Evolutionary conservation across 352 stramenopile genomes (phyloP), one percentile per base, ranked within the genome.

Genomic region (Blastocystis sp.): DNA sequence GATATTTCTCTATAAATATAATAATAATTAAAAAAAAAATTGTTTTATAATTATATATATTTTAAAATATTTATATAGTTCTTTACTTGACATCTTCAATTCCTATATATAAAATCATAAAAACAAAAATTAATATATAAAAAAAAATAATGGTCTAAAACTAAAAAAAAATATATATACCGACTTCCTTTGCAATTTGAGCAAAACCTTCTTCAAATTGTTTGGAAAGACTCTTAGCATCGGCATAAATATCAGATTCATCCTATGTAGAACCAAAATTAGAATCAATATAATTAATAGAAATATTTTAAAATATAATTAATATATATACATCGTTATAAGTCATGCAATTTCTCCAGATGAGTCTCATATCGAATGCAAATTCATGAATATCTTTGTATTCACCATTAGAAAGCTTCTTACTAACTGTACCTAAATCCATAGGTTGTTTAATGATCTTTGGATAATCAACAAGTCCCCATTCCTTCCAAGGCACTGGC

Each of bases 161-260:
- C n/a, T n/a, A n/a, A n/a, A n/a, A n/a, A n/a, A n/a, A n/a, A n/a
- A n/a, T n/a, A n/a, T n/a, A n/a, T n/a, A n/a, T n/a, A n/a, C n/a
- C n/a, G n/a, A n/a, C n/a, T n/a, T n/a, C n/a, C 25, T 42, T 24
- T 46, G 68, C 16, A 23, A 72, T 25, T 33, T 64, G 65, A 43
- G 49, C 13, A 58, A 67, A 70, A 10, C 77, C 77, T 32, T 86
- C 78, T 56, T 86, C 78, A 58, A 88, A 88, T 55, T 80, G 77
- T 64, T 86, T 83, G 33, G 75, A 70, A 19, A 88, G 71, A 19
- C 81, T 76, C 37, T 84, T 75, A 5, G 79, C 80, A 18, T 84
- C 39, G 37, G 79, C 55, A 72, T 85, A 86, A 18, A 86, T 65
- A 23, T 88, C 80, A 9, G 80, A 85, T 11, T 78, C 79, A 64